Evolutionary conservation across 163 green algal species (phyloP).

Genomic region (Chlamydomonas reinhardtii): DNA sequence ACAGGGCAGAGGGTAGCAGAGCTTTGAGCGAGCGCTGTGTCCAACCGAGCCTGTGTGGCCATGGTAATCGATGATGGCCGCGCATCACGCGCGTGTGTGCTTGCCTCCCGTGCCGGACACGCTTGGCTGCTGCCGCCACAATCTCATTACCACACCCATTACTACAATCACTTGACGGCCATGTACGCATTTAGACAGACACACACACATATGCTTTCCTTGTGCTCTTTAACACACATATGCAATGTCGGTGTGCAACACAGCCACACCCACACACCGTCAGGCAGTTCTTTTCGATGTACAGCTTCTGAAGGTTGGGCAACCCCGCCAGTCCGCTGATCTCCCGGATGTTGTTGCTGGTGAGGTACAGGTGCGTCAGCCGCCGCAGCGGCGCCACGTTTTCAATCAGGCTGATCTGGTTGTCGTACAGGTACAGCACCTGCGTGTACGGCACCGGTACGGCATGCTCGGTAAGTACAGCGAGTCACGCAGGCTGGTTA

Average conservation of each 20-base stretch:
- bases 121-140: no score
- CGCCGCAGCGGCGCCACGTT: slow-evolving; percentile 20
- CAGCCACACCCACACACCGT: slow-evolving; percentile 2
- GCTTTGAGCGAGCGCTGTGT: no score
- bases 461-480: no score
- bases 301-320: slow-evolving; percentile 50
- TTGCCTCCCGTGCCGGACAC: no score
- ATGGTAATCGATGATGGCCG: no score
- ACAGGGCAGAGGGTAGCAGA: neutral
- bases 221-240: no score
- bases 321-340: slow-evolving; percentile 41
- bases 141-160: no score
- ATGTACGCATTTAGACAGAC: neutral
- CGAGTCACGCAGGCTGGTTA: no score
- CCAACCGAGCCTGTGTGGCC: no score
- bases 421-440: slow-evolving; percentile 80
- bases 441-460: slow-evolving; percentile 2
- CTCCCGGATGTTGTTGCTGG: slow-evolving; percentile 49
- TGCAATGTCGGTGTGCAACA: no score
- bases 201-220: neutral
- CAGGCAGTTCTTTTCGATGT: slow-evolving; percentile 48
- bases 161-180: no score
- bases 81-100: no score
- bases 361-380: slow-evolving; percentile 59
- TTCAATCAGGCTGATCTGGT: slow-evolving; percentile 63